Percentiles rank a stretch among this genome's conserved stretches.
Evolutionary conservation across 2,329 filamentous ascomycete genomes (phyloP).

Genomic region (Microcyclosporella mali): DNA sequence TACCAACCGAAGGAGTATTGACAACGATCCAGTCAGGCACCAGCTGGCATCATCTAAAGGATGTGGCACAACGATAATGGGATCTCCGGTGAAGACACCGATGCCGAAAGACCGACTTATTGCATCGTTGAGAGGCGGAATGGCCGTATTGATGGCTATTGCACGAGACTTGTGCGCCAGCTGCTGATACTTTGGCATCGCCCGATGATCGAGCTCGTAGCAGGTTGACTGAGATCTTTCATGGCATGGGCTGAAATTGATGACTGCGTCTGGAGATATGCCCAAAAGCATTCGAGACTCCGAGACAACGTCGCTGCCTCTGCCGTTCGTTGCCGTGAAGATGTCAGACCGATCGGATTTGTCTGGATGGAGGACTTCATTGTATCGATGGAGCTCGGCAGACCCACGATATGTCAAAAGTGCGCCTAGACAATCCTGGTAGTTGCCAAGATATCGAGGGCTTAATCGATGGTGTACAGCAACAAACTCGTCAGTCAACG

Average conservation of each 20-base stretch:
- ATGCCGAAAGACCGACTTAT: constrained; percentile 75
- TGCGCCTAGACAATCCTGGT: constrained; percentile 89
- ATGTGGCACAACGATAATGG: constrained; percentile 73
- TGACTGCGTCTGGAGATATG: constrained; percentile 70
- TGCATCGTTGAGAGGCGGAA: constrained; percentile 82
- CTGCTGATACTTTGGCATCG: constrained; percentile 47
- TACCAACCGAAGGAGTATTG: constrained; percentile 75
- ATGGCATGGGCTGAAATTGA: constrained; percentile 58
- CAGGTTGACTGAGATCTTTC: constrained; percentile 4
- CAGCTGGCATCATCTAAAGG: constrained; percentile 87
- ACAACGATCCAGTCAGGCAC: constrained; percentile 85
- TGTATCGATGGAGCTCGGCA: constrained; percentile 80
- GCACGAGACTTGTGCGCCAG: constrained; percentile 67
- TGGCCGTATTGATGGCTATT: constrained; percentile 79
- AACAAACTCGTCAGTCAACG: constrained; percentile 82
- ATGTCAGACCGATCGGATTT: constrained; percentile 92
- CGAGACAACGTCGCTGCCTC: constrained; percentile 73
- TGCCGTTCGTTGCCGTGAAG: constrained; percentile 75
- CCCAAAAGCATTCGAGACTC: constrained; percentile 79
- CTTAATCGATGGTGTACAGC: constrained; percentile 87
- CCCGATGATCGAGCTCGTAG: constrained; percentile 45
- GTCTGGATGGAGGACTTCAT: constrained; percentile 82
- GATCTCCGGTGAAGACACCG: constrained; percentile 73
- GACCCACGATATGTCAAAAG: constrained; percentile 96
- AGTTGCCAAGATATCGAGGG: constrained; percentile 88